These are phyloP conservation scores for Ulota crispa DNA, from an alignment of 225 moss, liverwort and hornwort genomes.

Conservation along the genomic window DNA sequence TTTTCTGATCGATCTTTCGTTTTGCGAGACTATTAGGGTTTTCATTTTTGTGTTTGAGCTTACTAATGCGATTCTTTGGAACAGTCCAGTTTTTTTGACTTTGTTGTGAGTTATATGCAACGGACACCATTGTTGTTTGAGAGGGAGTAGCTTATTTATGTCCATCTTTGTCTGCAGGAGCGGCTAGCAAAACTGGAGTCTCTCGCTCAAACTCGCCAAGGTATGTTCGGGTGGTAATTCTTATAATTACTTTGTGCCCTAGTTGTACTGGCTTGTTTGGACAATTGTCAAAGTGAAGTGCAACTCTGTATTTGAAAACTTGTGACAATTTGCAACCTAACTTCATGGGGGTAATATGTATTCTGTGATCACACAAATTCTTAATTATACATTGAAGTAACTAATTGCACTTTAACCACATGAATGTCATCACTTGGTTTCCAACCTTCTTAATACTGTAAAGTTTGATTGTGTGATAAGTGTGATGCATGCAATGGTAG, in stretches of 20 bases:
- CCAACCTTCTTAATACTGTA: too few species aligned
- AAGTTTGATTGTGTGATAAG: too few species aligned
- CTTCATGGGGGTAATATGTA: background rate
- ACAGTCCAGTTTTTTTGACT: background rate
- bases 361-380: background rate
- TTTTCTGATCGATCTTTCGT: background rate
- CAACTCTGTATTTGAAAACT: background rate
- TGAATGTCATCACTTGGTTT: too few species aligned
- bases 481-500: too few species aligned
- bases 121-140: background rate
- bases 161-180: constrained; percentile 27
- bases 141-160: background rate
- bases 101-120: background rate
- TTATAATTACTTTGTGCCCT: background rate
- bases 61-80: background rate
- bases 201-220: constrained; percentile 30
- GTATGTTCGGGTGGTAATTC: constrained; percentile 10
- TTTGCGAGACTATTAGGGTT: background rate
- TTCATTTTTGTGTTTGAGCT: background rate
- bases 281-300: background rate
- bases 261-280: background rate
- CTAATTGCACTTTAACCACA: too few species aligned
- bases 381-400: too few species aligned
- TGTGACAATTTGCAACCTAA: background rate
- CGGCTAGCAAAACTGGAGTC: constrained; percentile 57